phyloP scores from a whole-genome alignment of 805 yeast species.

The Hanseniaspora lachancei region DNA sequence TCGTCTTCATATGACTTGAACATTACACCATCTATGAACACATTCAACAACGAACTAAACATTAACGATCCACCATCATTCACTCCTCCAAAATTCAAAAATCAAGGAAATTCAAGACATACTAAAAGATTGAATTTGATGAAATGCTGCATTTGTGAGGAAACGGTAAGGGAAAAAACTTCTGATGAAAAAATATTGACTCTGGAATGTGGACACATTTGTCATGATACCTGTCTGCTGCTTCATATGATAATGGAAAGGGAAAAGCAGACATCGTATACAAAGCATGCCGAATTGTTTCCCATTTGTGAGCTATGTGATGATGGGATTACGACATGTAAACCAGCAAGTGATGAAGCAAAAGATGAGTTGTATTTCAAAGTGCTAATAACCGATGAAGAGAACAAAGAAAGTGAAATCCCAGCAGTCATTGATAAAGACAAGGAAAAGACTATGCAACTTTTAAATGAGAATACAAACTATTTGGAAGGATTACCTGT shows the following conservation, averaged over 20 bases:
- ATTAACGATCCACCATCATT: background rate
- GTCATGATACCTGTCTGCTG: constrained; percentile 46
- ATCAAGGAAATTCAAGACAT: background rate
- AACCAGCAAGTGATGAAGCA: constrained; percentile 22
- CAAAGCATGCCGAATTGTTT: background rate
- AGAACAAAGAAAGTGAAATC: constrained; percentile 3
- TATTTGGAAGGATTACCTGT: constrained; percentile 3
- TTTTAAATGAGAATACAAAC: background rate
- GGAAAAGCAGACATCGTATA: background rate
- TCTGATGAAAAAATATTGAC: constrained; percentile 35
- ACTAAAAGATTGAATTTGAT: constrained; percentile 23
- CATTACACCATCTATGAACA: background rate
- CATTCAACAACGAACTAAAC: background rate
- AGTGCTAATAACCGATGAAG: constrained; percentile 13
- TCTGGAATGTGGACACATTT: constrained; percentile 41
- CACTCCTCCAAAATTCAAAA: background rate
- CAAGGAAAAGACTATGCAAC: background rate
- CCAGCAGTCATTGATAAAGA: background rate
- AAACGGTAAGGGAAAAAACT: constrained; percentile 35
- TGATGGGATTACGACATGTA: constrained; percentile 17
- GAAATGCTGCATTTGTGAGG: constrained; percentile 36
- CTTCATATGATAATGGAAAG: constrained; percentile 27
- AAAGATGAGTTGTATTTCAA: constrained; percentile 23
- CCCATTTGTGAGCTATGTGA: constrained; percentile 1
- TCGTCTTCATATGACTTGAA: background rate